phyloP scores from a whole-genome alignment of 2,329 filamentous ascomycete genomes.

The Cylindrodendrum hubeiense region DNA sequence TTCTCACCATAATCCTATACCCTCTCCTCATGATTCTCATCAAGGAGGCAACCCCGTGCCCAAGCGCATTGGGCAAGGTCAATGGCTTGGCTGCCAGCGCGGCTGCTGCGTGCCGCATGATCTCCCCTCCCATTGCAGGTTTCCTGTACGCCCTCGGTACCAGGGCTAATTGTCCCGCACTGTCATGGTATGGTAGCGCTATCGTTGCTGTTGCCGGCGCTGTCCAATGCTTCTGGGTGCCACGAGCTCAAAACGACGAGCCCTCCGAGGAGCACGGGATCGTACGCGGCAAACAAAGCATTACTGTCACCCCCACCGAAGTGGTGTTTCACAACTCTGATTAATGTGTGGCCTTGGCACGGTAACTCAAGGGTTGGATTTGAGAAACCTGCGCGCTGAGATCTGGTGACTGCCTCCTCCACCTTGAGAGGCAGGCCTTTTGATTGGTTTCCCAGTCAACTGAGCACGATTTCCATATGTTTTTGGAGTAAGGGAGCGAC shows the following conservation, averaged over 20 bases:
- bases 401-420: neutral
- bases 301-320: conserved; percentile 45
- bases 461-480: conserved; percentile 10
- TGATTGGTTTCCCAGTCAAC: neutral
- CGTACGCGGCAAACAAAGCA: conserved; percentile 30
- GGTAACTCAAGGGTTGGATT: neutral
- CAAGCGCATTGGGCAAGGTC: conserved; percentile 70
- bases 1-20: conserved; percentile 74
- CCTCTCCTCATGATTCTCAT: conserved; percentile 75
- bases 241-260: conserved; percentile 46
- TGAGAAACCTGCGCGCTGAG: neutral
- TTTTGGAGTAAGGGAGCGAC: conserved; percentile 1
- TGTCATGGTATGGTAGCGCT: conserved; percentile 74
- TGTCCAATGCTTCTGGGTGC: conserved; percentile 70
- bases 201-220: conserved; percentile 68
- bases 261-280: conserved; percentile 46
- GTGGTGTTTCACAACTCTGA: conserved; percentile 46
- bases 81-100: conserved; percentile 76
- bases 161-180: conserved; percentile 68
- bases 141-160: conserved; percentile 73
- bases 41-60: conserved; percentile 73
- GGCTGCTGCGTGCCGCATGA: conserved; percentile 75
- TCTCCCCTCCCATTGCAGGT: conserved; percentile 74
- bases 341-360: conserved; percentile 5
- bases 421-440: neutral